Conservation (phyloP, 1,284 basidiomycete genomes). For the Vanrija sp. region DNA sequence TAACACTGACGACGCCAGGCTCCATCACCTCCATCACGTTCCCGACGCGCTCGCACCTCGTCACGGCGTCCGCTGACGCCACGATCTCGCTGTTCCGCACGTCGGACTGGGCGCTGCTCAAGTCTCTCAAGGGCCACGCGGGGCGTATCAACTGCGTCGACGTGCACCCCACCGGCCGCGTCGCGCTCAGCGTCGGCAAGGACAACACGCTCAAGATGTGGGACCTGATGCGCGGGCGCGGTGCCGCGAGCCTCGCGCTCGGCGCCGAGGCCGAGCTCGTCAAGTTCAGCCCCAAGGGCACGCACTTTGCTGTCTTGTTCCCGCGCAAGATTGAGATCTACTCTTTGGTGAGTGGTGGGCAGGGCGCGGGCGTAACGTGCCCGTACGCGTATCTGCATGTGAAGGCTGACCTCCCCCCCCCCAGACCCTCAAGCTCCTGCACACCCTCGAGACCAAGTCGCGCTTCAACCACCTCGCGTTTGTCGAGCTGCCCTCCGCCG, state of each 20-base stretch:
- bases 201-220: conserved; percentile 92
- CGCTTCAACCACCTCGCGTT: conserved; percentile 78
- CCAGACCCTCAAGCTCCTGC: conserved; percentile 67
- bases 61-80: conserved; percentile 86
- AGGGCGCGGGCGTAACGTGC: not conserved
- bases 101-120: conserved; percentile 86
- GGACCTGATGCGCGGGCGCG: conserved; percentile 94
- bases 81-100: conserved; percentile 85
- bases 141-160: conserved; percentile 85
- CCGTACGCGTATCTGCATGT: not conserved
- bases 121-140: conserved; percentile 86
- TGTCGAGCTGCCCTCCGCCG: conserved; percentile 53
- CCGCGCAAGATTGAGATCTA: conserved; percentile 58
- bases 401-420: not conserved
- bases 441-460: conserved; percentile 67
- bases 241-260: conserved; percentile 79
- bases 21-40: conserved; percentile 88
- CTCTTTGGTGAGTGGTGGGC: conserved; percentile 28
- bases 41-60: conserved; percentile 79
- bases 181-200: conserved; percentile 84
- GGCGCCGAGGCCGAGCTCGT: conserved; percentile 85
- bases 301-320: conserved; percentile 72
- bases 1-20: conserved; percentile 53
- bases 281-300: conserved; percentile 72
- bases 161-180: conserved; percentile 86